Conservation (phyloP, 2,329 filamentous ascomycete species). For the Botryotinia calthae region DNA sequence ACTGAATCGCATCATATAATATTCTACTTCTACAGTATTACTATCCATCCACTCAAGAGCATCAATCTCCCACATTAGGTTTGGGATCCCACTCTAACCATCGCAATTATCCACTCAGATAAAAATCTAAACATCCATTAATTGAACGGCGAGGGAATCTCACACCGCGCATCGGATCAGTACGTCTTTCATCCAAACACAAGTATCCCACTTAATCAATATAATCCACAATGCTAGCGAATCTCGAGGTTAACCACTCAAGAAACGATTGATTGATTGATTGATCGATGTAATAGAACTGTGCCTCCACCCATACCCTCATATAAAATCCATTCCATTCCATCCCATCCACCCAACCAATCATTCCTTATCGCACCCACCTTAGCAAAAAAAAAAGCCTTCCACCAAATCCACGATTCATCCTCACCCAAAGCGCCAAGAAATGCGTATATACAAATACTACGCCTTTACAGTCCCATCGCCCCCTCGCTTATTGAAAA, state of each 20-base stretch:
- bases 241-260: neutral
- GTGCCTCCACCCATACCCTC: neutral
- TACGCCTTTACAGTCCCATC: neutral
- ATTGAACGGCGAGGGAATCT: neutral
- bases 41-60: neutral
- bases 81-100: neutral
- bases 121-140: neutral
- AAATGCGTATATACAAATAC: constrained; percentile 16
- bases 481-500: neutral
- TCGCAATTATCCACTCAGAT: neutral
- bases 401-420: neutral
- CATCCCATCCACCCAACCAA: neutral
- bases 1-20: neutral
- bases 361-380: neutral
- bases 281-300: neutral
- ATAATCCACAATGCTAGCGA: neutral
- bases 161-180: neutral
- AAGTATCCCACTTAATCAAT: neutral
- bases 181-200: neutral
- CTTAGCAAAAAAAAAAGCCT: neutral
- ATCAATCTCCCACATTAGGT: no score
- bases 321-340: neutral
- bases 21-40: neutral
- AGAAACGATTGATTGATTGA: neutral
- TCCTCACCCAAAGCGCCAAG: constrained; percentile 10